Base-by-base conservation (phyloP, 805 yeast genomes). In the Wickerhamomyces bisporus region DNA sequence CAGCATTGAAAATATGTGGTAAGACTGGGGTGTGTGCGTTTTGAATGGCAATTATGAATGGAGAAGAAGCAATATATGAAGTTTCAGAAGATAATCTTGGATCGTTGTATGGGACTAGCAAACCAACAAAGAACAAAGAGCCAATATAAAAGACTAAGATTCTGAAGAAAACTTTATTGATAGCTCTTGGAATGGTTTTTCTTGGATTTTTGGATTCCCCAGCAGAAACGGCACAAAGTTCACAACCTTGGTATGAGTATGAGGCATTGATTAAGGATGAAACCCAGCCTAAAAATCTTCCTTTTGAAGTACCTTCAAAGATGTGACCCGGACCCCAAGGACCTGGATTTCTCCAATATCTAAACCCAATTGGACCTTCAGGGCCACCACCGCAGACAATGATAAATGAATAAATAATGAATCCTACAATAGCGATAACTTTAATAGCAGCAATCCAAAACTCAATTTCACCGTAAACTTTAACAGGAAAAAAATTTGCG, bases 271-370 rank as follows among this genome's bases (percentile, higher is more conserved):
- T 73, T 51, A 82, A 66, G 5, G 88, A 80, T 9, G 79, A 66
- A 38, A 81, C 71, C 81, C 83, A 80, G 38, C 86, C 86, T 39
- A 81, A 62, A 52, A 82, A 79, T 55, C 80, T 68, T 31, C 69
- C 84, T 29, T 81, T 76, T 43, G 67, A 64, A 8, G 50, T 51
- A 55, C 76, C 65, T 9, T 56, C 44, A 14, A 73, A 76, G 27
- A 70, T 60, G 32, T 71, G 68, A 36, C 86, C 86, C 32, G 75
- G 77, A 30, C 86, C 84, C 78, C 83, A 78, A 6, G 86, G 74
- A 44, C 87, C 87, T 12, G 88, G 87, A 54, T 82, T 61, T 61
- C 85, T 75, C 91, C 89, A 82, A 60, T 82, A 82, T 58, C 86
- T 71, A 70, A 82, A 82, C 11, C 89, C 89, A 26, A 82, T 73